These are phyloP conservation scores for Metschnikowia hibisci DNA, from an alignment of 805 yeast genomes.

Conservation along the genomic window DNA sequence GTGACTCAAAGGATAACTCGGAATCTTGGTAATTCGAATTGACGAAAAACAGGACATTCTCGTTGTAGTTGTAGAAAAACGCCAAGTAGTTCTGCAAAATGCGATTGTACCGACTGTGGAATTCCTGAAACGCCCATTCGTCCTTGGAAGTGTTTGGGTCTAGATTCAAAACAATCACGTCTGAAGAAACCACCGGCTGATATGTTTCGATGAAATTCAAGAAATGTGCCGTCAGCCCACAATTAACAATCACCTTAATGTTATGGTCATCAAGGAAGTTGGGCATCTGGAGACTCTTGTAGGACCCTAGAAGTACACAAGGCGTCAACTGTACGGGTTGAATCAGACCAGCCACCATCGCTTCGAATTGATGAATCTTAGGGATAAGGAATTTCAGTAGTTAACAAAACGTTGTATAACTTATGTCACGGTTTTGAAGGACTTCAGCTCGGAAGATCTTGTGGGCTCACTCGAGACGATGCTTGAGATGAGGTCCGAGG, in stretches of 20 bases:
- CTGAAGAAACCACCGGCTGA: constrained; percentile 28
- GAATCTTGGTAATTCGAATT: constrained; percentile 23
- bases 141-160: constrained; percentile 27
- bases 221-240: constrained; percentile 32
- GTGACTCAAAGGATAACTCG: constrained; percentile 24
- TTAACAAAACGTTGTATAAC: background rate
- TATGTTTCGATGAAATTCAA: constrained; percentile 22
- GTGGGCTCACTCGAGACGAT: background rate
- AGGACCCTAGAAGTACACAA: constrained; percentile 14
- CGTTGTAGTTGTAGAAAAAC: constrained; percentile 33
- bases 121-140: constrained; percentile 24
- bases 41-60: constrained; percentile 25
- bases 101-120: constrained; percentile 27
- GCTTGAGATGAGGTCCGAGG: constrained; percentile 1
- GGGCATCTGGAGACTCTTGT: constrained; percentile 7
- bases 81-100: constrained; percentile 37
- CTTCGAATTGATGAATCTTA: too few relatives aligned
- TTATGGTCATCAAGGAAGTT: constrained; percentile 21
- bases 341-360: constrained; percentile 4
- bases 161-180: constrained; percentile 34
- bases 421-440: background rate
- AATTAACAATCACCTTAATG: constrained; percentile 38
- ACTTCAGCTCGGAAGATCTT: too few relatives aligned
- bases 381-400: too few relatives aligned
- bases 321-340: constrained; percentile 14